These are phyloP conservation scores for Gossypium sturtianum DNA, from an alignment of 345 rosid species.

Conservation along the genomic window DNA sequence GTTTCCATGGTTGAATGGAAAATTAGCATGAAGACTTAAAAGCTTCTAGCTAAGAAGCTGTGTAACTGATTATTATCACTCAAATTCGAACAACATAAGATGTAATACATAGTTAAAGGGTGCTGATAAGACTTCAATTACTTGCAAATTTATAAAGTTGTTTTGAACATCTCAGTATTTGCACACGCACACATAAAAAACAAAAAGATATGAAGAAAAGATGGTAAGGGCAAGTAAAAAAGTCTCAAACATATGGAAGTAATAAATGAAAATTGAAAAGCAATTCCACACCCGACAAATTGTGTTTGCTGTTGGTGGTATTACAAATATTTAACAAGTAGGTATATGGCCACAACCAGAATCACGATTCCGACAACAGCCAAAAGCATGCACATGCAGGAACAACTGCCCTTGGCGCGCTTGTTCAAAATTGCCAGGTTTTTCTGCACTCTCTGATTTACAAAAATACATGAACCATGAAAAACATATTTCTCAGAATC, in stretches of 20 bases:
- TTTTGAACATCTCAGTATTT: neutral
- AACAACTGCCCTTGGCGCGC: conserved; percentile 82
- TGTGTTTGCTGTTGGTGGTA: neutral
- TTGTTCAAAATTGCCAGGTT: conserved; percentile 80
- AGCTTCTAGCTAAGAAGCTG: too few species aligned
- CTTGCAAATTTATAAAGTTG: neutral
- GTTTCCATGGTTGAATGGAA: neutral
- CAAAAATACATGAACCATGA: neutral
- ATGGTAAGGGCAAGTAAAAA: neutral
- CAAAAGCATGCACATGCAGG: conserved; percentile 81
- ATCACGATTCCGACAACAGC: conserved; percentile 68
- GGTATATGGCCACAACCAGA: conserved; percentile 58
- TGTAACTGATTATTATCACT: too few species aligned
- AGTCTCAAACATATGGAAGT: neutral
- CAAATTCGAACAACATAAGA: neutral
- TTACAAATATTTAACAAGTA: conserved; percentile 74
- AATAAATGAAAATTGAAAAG: neutral
- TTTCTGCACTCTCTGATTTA: conserved; percentile 78
- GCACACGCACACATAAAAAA: neutral
- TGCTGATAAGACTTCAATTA: too few species aligned
- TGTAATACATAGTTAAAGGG: neutral
- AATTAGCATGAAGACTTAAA: too few species aligned
- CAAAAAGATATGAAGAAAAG: neutral
- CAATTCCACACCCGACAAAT: neutral
- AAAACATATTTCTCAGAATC: neutral